phyloP scores from a whole-genome alignment of 2,329 filamentous ascomycete species.

The Lasiodiplodia theobromae region DNA sequence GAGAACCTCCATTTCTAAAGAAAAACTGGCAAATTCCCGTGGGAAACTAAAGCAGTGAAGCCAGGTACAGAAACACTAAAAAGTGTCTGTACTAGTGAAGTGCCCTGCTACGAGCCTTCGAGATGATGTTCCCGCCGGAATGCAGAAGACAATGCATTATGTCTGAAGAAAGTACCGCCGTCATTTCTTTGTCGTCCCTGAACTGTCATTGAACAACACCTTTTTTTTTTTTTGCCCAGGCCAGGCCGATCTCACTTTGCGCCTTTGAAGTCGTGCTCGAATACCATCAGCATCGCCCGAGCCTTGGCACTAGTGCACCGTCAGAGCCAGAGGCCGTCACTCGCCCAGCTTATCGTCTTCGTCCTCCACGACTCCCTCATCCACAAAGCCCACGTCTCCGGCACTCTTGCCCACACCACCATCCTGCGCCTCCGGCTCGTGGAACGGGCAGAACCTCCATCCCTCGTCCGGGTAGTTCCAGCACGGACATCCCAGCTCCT shows the following conservation, averaged over 20 bases:
- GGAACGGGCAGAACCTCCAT: conserved; percentile 11
- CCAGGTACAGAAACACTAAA: background rate
- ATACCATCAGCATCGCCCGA: background rate
- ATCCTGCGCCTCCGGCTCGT: background rate
- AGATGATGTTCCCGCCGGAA: background rate
- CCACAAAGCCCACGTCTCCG: no score
- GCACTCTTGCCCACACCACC: background rate
- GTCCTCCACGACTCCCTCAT: background rate
- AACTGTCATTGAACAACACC: background rate
- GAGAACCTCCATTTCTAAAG: no score
- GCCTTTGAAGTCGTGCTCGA: background rate
- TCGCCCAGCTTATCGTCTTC: background rate
- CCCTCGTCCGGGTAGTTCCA: conserved; percentile 12
- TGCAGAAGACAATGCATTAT: background rate
- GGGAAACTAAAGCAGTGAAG: background rate
- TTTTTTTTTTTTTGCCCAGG: background rate
- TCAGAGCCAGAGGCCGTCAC: background rate
- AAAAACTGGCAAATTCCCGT: background rate
- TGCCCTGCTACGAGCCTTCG: background rate
- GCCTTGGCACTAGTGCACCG: background rate
- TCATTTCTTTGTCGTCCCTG: background rate
- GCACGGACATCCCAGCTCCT: conserved; percentile 9
- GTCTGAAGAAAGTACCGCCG: background rate
- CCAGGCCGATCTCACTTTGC: background rate
- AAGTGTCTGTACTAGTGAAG: background rate